phyloP scores from a whole-genome alignment of 805 yeast species.

The Ogataea polymorpha region DNA sequence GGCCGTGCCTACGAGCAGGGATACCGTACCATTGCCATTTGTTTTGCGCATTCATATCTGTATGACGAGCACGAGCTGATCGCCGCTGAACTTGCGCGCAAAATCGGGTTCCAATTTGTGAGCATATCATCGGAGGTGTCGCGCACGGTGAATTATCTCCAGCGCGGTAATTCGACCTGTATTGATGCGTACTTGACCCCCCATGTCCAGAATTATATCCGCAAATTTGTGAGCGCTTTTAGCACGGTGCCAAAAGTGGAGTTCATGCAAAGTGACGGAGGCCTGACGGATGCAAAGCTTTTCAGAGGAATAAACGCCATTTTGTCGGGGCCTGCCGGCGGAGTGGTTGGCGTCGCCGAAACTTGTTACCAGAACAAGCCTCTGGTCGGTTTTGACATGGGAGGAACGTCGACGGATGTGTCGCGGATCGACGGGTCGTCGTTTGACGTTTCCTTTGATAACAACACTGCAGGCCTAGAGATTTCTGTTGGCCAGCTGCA shows the following conservation, averaged over 20 bases:
- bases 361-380: slow-evolving; percentile 38
- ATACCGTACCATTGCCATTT: slow-evolving; percentile 28
- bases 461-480: slow-evolving; percentile 42
- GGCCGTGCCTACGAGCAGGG: slow-evolving; percentile 20
- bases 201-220: slow-evolving; percentile 36
- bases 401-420: slow-evolving; percentile 66
- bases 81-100: slow-evolving; percentile 34
- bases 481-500: slow-evolving; percentile 39
- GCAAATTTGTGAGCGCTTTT: slow-evolving; percentile 35
- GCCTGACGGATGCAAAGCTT: slow-evolving; percentile 47
- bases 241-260: slow-evolving; percentile 38
- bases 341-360: slow-evolving; percentile 53
- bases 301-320: slow-evolving; percentile 52
- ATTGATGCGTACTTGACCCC: slow-evolving; percentile 44
- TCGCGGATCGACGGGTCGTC: slow-evolving; percentile 61
- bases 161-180: slow-evolving; percentile 40
- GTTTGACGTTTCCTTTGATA: slow-evolving; percentile 54
- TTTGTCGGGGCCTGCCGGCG: slow-evolving; percentile 59
- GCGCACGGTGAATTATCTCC: slow-evolving; percentile 36
- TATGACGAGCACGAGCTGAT: slow-evolving; percentile 37
- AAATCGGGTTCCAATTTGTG: slow-evolving; percentile 40
- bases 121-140: slow-evolving; percentile 35
- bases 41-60: slow-evolving; percentile 38
- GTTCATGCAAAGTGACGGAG: slow-evolving; percentile 59
- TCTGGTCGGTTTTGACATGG: slow-evolving; percentile 40